These are phyloP conservation scores for Tetradesmus lagerheimii DNA, from an alignment of 139 green algal genomes.

Conservation along the genomic window DNA sequence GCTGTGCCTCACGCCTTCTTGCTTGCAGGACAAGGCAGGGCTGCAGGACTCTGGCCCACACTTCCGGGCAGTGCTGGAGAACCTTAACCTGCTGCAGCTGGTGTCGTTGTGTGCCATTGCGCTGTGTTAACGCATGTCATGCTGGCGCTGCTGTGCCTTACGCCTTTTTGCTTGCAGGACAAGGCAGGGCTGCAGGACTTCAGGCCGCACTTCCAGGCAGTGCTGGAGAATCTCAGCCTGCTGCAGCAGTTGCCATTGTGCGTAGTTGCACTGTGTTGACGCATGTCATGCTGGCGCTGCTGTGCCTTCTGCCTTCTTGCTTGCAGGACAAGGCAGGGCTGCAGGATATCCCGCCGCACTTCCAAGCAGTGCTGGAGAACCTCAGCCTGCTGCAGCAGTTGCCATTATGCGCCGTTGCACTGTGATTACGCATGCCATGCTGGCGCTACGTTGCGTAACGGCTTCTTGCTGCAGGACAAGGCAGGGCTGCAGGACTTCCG, in stretches of 20 bases:
- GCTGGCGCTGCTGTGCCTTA: no score
- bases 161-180: conserved; percentile 11
- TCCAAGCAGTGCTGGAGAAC: not conserved
- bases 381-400: conserved; percentile 11
- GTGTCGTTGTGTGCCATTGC: no score
- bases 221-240: not conserved
- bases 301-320: not conserved
- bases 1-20: not conserved
- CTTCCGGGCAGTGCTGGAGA: not conserved
- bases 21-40: conserved; percentile 7
- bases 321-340: conserved; percentile 3
- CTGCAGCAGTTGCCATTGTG: no score
- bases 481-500: not conserved
- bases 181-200: not conserved
- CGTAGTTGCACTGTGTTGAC: no score
- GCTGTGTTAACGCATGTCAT: no score
- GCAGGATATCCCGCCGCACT: conserved; percentile 15
- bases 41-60: conserved; percentile 22
- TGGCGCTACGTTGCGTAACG: no score
- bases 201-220: conserved; percentile 12
- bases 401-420: no score
- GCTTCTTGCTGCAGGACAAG: not conserved
- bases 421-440: no score
- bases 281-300: no score
- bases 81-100: conserved; percentile 14